phyloP scores from a whole-genome alignment of 306 rosid genomes.

The Fragaria iinumae region DNA sequence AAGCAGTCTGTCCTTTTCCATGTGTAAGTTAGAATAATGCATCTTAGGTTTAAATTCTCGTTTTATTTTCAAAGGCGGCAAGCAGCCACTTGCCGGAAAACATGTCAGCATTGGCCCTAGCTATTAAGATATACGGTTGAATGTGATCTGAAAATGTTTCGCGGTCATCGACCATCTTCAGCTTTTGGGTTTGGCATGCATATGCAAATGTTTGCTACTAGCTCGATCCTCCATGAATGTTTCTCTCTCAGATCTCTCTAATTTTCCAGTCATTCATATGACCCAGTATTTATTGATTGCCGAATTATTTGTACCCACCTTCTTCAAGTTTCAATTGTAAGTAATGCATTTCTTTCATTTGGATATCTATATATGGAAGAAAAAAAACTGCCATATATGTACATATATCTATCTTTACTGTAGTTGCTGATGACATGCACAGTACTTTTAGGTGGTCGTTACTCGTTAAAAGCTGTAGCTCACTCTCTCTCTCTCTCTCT shows the following conservation, averaged over 20 bases:
- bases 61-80: background rate
- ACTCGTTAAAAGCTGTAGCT: no score
- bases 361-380: background rate
- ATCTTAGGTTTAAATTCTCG: background rate
- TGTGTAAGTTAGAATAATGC: background rate
- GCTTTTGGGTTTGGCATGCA: background rate
- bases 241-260: no score
- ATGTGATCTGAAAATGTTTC: background rate
- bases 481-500: no score
- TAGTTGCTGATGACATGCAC: no score
- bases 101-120: background rate
- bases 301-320: background rate
- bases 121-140: background rate
- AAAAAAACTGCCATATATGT: no score
- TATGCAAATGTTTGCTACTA: background rate
- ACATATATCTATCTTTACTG: no score
- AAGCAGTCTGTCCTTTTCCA: background rate
- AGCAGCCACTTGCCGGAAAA: background rate
- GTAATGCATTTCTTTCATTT: background rate
- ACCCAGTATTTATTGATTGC: no score
- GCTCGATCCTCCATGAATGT: background rate
- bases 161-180: background rate
- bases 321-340: no score
- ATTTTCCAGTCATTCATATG: background rate
- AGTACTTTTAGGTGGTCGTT: no score